phyloP scores from a whole-genome alignment of 1,139 yeast species.

The Candida frijolesensis region DNA sequence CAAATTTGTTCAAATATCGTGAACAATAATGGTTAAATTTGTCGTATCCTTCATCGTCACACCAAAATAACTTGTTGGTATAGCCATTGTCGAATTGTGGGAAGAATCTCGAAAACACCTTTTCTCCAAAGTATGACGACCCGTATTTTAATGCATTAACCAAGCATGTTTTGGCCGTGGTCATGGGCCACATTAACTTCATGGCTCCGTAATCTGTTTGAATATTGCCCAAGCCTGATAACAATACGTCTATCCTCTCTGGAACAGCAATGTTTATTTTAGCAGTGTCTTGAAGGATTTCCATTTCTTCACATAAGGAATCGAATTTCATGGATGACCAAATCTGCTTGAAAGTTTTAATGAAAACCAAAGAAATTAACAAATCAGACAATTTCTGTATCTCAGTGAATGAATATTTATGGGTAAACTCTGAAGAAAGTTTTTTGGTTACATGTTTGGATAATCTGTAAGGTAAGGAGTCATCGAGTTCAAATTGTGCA shows the following conservation, averaged over 20 bases:
- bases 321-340: slow-evolving; percentile 7
- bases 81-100: slow-evolving; percentile 9
- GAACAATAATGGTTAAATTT: slow-evolving; percentile 5
- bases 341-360: slow-evolving; percentile 9
- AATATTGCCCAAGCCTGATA: slow-evolving; percentile 10
- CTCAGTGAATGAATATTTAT: background rate
- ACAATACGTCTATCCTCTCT: slow-evolving; percentile 10
- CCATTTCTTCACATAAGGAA: background rate
- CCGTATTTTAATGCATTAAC: slow-evolving; percentile 12
- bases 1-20: slow-evolving; percentile 7
- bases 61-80: slow-evolving; percentile 6
- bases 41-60: slow-evolving; percentile 10
- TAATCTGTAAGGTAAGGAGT: slow-evolving; percentile 6
- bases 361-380: slow-evolving; percentile 5
- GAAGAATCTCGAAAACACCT: slow-evolving; percentile 8
- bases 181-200: slow-evolving; percentile 9
- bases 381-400: slow-evolving; percentile 4
- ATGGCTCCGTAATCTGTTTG: slow-evolving; percentile 5
- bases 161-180: slow-evolving; percentile 8
- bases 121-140: slow-evolving; percentile 10
- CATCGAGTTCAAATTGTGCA: slow-evolving; percentile 10
- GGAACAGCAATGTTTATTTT: slow-evolving; percentile 8
- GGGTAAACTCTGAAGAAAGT: background rate
- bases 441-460: slow-evolving; percentile 7
- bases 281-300: slow-evolving; percentile 2